Evolutionary conservation across 2,329 filamentous ascomycete species (phyloP), one percentile per base, ranked within the genome.

Genomic region (Pyrenophora teres): DNA sequence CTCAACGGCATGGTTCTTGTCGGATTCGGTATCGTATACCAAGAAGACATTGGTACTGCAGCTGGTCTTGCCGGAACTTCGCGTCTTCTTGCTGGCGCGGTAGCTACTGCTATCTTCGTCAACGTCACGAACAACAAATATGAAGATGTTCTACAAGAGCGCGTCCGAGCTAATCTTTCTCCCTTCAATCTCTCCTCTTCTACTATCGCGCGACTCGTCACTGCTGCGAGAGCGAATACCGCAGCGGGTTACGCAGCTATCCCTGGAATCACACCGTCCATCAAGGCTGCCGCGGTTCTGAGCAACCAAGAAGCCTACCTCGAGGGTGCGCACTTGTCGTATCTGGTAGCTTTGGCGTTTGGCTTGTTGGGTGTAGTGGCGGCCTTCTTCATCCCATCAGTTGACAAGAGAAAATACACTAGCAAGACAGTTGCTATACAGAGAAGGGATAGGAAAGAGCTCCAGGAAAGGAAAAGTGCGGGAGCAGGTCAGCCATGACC

Each of bases 281-380:
- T 69, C 3, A 54, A 58, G 25, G 64, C 64, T 3, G 68, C 67
- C 6, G 64, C 65, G 6, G 54, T 40, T 5, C 37, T 67, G 7
- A 64, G 55, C 2, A 67, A 70, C 25, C 68, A 67, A 44, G 47
- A 70, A 45, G 65, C 68, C 3, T 69, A 70, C 46, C 48, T 70
- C 0, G 45, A 59, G 6, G 68, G 60, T 0, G 63, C 63, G 3
- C 63, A 66, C 49, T 33, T 70, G 16, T 54, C 53, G 3, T 71
- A 70, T 46, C 52, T 67, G n/a, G 68, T 70, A 12, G 68, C 67
- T 3, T 42, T 71, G n/a, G 67, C 65, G 4, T 71, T 71, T 44
- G 68, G 68, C 5, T 37, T 65, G 16, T 46, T 56, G 5, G 67
- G 63, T 38, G 63, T 65, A 10, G 54, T 69, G 30, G 60, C 64